Conservation (phyloP, 257 asterid species). For the Forsythia viridissima region DNA sequence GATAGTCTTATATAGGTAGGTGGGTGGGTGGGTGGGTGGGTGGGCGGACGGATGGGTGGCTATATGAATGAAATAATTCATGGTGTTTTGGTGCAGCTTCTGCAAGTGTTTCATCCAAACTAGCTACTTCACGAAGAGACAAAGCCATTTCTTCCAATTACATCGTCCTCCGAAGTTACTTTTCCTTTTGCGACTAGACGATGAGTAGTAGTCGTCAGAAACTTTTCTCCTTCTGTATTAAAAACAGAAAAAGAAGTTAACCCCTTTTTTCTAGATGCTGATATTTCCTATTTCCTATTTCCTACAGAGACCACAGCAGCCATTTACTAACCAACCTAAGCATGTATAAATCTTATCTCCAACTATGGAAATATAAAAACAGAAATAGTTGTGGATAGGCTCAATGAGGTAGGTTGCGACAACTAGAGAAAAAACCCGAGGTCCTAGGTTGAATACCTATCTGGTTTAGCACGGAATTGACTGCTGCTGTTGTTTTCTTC, state of each 20-base stretch:
- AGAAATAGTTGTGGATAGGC: too few relatives aligned
- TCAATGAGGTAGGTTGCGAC: too few relatives aligned
- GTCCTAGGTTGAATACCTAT: not conserved
- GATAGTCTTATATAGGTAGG: not conserved
- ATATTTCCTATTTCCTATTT: not conserved
- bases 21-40: not conserved
- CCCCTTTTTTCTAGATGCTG: not conserved
- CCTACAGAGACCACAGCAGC: not conserved
- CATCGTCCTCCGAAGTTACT: not conserved
- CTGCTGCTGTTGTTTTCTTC: not conserved
- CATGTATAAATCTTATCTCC: not conserved
- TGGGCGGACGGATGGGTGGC: not conserved
- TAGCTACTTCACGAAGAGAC: not conserved
- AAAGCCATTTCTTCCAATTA: constrained; percentile 7
- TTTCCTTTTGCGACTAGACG: not conserved
- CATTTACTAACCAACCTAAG: not conserved
- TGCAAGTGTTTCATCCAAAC: not conserved
- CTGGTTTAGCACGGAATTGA: not conserved
- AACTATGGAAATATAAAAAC: not conserved
- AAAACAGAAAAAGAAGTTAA: not conserved
- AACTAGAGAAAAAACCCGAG: not conserved
- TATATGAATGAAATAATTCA: not conserved
- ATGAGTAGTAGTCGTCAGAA: not conserved
- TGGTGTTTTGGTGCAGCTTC: not conserved
- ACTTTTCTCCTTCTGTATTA: not conserved